Conservation (phyloP, 768 basidiomycete genomes). For the Boletus pseudopeckii region DNA sequence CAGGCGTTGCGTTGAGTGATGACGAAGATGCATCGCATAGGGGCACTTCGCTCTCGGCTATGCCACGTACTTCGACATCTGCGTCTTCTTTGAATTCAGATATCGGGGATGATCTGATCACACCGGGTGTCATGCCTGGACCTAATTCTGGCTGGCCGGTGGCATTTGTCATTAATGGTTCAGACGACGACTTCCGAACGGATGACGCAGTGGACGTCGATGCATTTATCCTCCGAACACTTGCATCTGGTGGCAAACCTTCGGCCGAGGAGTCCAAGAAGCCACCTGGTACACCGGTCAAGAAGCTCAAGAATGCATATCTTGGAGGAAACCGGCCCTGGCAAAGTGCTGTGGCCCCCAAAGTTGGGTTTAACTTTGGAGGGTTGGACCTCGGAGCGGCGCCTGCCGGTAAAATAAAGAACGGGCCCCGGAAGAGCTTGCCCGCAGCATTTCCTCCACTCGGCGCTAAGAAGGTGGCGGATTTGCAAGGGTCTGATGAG, state of each 20-base stretch:
- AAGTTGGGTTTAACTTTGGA: slow-evolving; percentile 53
- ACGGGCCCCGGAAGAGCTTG: slow-evolving; percentile 65
- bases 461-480: slow-evolving; percentile 27
- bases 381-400: slow-evolving; percentile 37
- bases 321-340: slow-evolving; percentile 62
- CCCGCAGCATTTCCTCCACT: slow-evolving; percentile 65
- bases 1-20: slow-evolving; percentile 59
- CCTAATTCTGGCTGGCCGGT: slow-evolving; percentile 61
- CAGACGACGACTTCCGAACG: slow-evolving; percentile 36
- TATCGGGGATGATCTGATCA: slow-evolving; percentile 62
- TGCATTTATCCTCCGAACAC: slow-evolving; percentile 67
- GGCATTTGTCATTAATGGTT: slow-evolving; percentile 36
- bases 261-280: slow-evolving; percentile 48
- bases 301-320: slow-evolving; percentile 60
- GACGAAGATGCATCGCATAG: slow-evolving; percentile 41
- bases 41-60: slow-evolving; percentile 28
- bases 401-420: slow-evolving; percentile 41
- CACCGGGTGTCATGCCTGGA: slow-evolving; percentile 58
- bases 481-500: slow-evolving; percentile 47
- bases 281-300: slow-evolving; percentile 80
- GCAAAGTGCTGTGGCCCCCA: slow-evolving; percentile 76
- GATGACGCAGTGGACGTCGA: slow-evolving; percentile 49
- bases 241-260: slow-evolving; percentile 55
- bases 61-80: slow-evolving; percentile 62
- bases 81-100: slow-evolving; percentile 59